Evolutionary conservation across 345 rosid genomes (phyloP), one percentile per base, ranked within the genome.

Genomic region (Excoecaria agallocha): DNA sequence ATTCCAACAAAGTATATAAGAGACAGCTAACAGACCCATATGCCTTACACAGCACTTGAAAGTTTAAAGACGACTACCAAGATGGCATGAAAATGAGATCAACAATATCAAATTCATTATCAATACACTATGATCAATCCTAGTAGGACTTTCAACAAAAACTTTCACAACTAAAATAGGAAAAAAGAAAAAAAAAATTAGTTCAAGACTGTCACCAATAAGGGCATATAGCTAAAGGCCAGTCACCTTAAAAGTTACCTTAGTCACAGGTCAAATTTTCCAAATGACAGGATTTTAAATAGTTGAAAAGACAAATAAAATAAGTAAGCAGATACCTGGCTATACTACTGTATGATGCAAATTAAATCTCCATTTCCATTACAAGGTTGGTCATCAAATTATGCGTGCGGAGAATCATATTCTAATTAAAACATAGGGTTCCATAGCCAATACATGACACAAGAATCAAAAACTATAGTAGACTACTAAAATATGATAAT

Each of bases 401-500:
- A 57, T 50, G 38, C 58, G 50, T 49, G 24, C 37, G 48, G 39
- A 48, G 43, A 16, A 68, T 49, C 58, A 68, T 12, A 10, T n/a
- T 50, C 37, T 19, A 6, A 25, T 50, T 50, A 4, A 3, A 45
- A 22, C 45, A 20, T 12, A 20, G 70, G 38, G 70, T 6, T 20
- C 22, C 1, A 25, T n/a, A 67, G 55, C 41, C 25, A 48, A 66
- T 41, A 12, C 22, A 8, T 12, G 4, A 24, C 58, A n/a, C n/a
- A 49, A 43, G 41, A 10, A 46, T 49, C 54, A 52, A 25, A 65
- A 55, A 57, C 43, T 6, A 20, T 30, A 51, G 64, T 57, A 66
- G 37, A 65, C 39, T 17, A 19, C 50, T 67, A 75, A 55, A 56
- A 68, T 13, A 52, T 8, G 56, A 46, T n/a, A 55, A 94, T 98